phyloP scores from a whole-genome alignment of 2,329 filamentous ascomycete species.

The Alternaria consortialis region DNA sequence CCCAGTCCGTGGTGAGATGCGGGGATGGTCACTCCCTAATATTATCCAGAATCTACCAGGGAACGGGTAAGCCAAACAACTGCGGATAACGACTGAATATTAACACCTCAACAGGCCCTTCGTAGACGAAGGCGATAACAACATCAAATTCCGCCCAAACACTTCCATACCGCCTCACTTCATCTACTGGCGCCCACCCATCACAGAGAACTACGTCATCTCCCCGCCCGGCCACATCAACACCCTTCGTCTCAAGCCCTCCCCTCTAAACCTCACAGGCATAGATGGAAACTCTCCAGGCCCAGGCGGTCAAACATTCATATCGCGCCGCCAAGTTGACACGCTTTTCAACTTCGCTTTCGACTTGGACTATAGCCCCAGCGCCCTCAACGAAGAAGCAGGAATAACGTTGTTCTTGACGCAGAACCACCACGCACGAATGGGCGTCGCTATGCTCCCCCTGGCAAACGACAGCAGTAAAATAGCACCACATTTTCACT shows the following conservation, averaged over 20 bases:
- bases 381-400: conserved; percentile 57
- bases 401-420: conserved; percentile 64
- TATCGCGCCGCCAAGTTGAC: conserved; percentile 63
- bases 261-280: conserved; percentile 63
- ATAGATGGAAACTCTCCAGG: conserved; percentile 59
- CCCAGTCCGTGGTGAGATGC: conserved; percentile 57
- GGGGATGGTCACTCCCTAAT: conserved; percentile 51
- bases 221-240: conserved; percentile 57
- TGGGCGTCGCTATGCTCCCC: conserved; percentile 49
- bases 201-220: conserved; percentile 56
- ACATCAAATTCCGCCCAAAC: conserved; percentile 57
- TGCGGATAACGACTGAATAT: background rate
- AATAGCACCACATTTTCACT: conserved; percentile 54
- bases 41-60: conserved; percentile 49
- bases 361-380: conserved; percentile 57
- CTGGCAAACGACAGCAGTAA: conserved; percentile 18
- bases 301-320: conserved; percentile 58
- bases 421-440: conserved; percentile 59
- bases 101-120: conserved; percentile 42
- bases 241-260: conserved; percentile 60
- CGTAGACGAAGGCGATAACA: conserved; percentile 53
- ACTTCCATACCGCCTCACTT: conserved; percentile 61
- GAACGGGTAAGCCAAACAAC: conserved; percentile 39
- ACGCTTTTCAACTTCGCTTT: conserved; percentile 63
- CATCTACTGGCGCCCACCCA: conserved; percentile 63